Base-by-base conservation (phyloP, 2,329 filamentous ascomycete species). In the Diaporthe sp. region DNA sequence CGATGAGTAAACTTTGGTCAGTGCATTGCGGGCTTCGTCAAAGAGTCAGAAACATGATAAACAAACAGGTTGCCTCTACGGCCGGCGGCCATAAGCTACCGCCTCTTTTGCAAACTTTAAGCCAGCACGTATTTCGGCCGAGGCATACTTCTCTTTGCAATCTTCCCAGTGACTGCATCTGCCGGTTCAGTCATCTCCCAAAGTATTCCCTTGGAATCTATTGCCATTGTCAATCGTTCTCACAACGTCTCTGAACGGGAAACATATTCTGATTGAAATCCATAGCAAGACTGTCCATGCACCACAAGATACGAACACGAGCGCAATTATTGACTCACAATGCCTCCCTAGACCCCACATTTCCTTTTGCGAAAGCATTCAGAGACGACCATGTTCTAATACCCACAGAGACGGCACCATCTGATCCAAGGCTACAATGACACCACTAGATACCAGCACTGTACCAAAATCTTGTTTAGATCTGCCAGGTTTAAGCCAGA, bases 41-140 rank as follows among this genome's bases (percentile, higher is more conserved):
- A 12, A 67, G 19, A 52, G 30, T 3, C 3, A 19, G 19, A 67
- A 40, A 38, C 30, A 40, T 12, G 13, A 54, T 40, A 40, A 40
- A 40, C 45, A 28, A 68, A 28, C 47, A 13, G 64, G 47, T 40
- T 68, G n/a, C 64, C 47, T 40, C 45, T 68, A 47, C n/a, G 9
- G 64, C 64, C n/a, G 33, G 22, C 33, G 64, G 64, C 45, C 22
- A 52, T 13, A 19, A 9, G 30, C 13, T 7, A 50, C 64, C 22
- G 30, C 45, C 33, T 5, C 5, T n/a, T 40, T 42, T 2, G 13
- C 47, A 54, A 68, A 54, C 33, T 12, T 22, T 54, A 40, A 17
- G 33, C 28, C 15, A 12, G 19, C 9, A 17, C 9, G 10, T 8
- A 28, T 68, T 54, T n/a, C 8, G 22, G n/a, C 13, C 33, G 33